phyloP scores from a whole-genome alignment of 805 yeast species.

The Metschnikowia gelsemii region DNA sequence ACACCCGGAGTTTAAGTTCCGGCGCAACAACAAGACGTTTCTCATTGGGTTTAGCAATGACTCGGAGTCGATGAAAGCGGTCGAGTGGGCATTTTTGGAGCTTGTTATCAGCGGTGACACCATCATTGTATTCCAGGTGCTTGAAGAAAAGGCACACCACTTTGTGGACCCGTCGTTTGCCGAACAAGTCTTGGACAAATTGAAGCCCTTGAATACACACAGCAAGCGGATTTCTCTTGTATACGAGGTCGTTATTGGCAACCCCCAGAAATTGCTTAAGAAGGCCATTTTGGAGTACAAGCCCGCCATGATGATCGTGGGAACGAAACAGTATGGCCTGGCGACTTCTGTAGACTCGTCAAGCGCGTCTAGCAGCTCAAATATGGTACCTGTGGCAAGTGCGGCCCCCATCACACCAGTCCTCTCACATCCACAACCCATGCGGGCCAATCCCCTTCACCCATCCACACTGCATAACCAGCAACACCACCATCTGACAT shows the following conservation, averaged over 20 bases:
- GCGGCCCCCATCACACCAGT: not conserved
- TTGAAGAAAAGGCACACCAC: slow-evolving; percentile 34
- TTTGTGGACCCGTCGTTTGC: slow-evolving; percentile 33
- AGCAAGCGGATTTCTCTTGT: slow-evolving; percentile 38
- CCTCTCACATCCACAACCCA: slow-evolving; percentile 12
- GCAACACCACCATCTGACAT: not conserved
- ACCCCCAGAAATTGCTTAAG: slow-evolving; percentile 39
- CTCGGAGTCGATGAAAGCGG: slow-evolving; percentile 38
- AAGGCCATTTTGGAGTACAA: slow-evolving; percentile 41
- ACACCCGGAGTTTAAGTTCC: slow-evolving; percentile 43
- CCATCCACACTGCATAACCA: not conserved
- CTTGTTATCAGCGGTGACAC: slow-evolving; percentile 46
- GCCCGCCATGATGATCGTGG: slow-evolving; percentile 48
- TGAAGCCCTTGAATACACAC: slow-evolving; percentile 37
- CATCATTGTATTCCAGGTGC: slow-evolving; percentile 40
- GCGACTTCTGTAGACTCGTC: slow-evolving; percentile 6
- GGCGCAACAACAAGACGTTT: slow-evolving; percentile 45
- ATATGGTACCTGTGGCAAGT: too few relatives aligned
- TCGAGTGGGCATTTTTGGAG: slow-evolving; percentile 46
- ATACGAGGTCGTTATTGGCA: slow-evolving; percentile 42
- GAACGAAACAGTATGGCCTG: slow-evolving; percentile 35
- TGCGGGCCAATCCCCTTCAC: slow-evolving; percentile 6
- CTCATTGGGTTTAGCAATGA: slow-evolving; percentile 42
- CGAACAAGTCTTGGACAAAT: slow-evolving; percentile 27
- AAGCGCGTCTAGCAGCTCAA: not conserved